phyloP scores from a whole-genome alignment of 352 stramenopile species.

The Globisporangium iwayamae region DNA sequence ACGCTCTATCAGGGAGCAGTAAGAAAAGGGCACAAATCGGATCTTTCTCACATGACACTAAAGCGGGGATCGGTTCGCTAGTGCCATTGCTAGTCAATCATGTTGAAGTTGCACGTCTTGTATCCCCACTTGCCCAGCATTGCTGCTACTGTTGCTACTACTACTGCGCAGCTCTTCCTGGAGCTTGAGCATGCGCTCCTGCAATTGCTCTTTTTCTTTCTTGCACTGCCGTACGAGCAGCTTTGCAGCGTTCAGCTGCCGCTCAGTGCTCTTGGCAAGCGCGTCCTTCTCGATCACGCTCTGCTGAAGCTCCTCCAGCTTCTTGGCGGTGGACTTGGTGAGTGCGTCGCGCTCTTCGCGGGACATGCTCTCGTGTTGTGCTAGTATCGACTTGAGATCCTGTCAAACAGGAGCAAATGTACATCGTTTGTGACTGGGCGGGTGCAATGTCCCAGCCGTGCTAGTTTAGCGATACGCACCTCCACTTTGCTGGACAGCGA shows the following conservation, averaged over 20 bases:
- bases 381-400: slow-evolving; percentile 39
- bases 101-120: slow-evolving; percentile 8
- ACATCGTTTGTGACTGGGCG: neutral
- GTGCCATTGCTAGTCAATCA: neutral
- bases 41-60: neutral
- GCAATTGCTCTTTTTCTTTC: slow-evolving; percentile 64
- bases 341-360: slow-evolving; percentile 33
- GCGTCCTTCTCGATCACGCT: slow-evolving; percentile 43
- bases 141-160: neutral
- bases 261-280: slow-evolving; percentile 46
- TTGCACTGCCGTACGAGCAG: slow-evolving; percentile 59
- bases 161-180: slow-evolving; percentile 19
- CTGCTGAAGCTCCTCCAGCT: slow-evolving; percentile 31
- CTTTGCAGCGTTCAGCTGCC: slow-evolving; percentile 66
- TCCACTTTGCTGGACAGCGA: slow-evolving; percentile 15
- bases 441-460: neutral
- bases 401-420: slow-evolving; percentile 3
- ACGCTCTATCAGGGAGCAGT: neutral
- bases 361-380: slow-evolving; percentile 35
- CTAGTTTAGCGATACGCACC: slow-evolving; percentile 10
- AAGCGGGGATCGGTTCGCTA: neutral
- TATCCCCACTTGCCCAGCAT: neutral
- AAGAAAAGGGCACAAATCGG: neutral
- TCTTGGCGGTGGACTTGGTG: slow-evolving; percentile 21
- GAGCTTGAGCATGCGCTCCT: slow-evolving; percentile 40